These are phyloP conservation scores for Oldenlandia corymbosa DNA, from an alignment of 257 asterid species.

Conservation along the genomic window DNA sequence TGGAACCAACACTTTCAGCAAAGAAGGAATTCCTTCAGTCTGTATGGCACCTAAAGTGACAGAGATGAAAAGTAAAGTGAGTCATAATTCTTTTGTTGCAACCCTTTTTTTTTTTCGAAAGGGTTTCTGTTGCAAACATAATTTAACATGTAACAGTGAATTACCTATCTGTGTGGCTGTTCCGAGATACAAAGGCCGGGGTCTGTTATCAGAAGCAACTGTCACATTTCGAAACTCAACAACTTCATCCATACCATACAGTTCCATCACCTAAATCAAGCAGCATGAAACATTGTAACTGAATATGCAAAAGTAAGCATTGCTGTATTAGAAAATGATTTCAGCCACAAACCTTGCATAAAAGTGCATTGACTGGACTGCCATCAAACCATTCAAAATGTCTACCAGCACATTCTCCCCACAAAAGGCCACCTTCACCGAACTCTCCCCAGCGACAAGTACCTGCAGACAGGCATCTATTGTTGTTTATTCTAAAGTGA, in stretches of 20 bases:
- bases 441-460: conserved; percentile 97
- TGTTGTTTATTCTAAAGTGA: conserved; percentile 11
- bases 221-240: conserved; percentile 74
- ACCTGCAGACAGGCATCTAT: conserved; percentile 41
- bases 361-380: conserved; percentile 53
- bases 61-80: conserved; percentile 5
- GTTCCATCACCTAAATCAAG: conserved; percentile 73
- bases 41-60: conserved; percentile 78
- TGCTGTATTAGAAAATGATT: background rate
- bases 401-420: conserved; percentile 93
- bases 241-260: conserved; percentile 77
- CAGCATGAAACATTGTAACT: conserved; percentile 16
- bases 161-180: conserved; percentile 98
- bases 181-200: conserved; percentile 84
- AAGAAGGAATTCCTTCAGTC: conserved; percentile 96
- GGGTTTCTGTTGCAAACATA: too few species aligned
- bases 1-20: conserved; percentile 85
- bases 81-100: background rate
- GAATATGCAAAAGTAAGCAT: background rate
- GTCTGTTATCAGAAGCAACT: conserved; percentile 78
- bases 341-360: conserved; percentile 54
- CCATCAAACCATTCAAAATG: conserved; percentile 86
- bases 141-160: conserved; percentile 13
- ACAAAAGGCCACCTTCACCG: conserved; percentile 95
- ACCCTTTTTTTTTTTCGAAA: too few species aligned